Conservation (phyloP, 2,329 filamentous ascomycete species). For the Cercospora sp. region DNA sequence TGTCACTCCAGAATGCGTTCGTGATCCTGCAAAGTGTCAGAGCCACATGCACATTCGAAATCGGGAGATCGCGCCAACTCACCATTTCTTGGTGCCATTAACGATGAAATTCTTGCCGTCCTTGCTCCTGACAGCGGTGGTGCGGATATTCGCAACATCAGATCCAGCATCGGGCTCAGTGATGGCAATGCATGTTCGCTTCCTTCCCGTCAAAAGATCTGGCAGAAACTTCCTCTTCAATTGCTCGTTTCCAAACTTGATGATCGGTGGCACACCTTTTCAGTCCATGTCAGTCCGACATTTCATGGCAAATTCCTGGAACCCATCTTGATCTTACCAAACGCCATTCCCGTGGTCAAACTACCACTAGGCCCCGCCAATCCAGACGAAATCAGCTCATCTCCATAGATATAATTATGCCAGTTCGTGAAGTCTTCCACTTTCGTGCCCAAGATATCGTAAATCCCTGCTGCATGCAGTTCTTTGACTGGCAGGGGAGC, state of each 20-base stretch:
- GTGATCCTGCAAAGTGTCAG: conserved; percentile 57
- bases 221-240: conserved; percentile 68
- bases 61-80: not conserved
- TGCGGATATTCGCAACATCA: conserved; percentile 72
- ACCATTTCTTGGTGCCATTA: conserved; percentile 77
- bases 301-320: too few relatives aligned
- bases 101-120: conserved; percentile 69
- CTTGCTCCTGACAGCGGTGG: conserved; percentile 61
- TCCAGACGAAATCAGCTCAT: conserved; percentile 69
- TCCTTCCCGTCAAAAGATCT: conserved; percentile 65
- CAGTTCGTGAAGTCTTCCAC: conserved; percentile 75
- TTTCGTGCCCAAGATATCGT: conserved; percentile 65
- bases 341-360: conserved; percentile 71
- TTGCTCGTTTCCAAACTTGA: conserved; percentile 64
- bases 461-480: conserved; percentile 65
- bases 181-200: conserved; percentile 72
- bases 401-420: conserved; percentile 67
- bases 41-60: not conserved
- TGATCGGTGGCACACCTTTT: conserved; percentile 64
- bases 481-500: conserved; percentile 68
- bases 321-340: conserved; percentile 36
- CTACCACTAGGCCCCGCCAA: conserved; percentile 63
- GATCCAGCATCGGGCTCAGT: conserved; percentile 67
- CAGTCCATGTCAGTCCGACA: not conserved
- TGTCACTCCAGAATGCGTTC: conserved; percentile 70